A percentile compares a stretch with the other conserved stretches of the same genome.
phyloP scores from a whole-genome alignment of 73 alveolate genomes.

The Halteria grandinella region DNA sequence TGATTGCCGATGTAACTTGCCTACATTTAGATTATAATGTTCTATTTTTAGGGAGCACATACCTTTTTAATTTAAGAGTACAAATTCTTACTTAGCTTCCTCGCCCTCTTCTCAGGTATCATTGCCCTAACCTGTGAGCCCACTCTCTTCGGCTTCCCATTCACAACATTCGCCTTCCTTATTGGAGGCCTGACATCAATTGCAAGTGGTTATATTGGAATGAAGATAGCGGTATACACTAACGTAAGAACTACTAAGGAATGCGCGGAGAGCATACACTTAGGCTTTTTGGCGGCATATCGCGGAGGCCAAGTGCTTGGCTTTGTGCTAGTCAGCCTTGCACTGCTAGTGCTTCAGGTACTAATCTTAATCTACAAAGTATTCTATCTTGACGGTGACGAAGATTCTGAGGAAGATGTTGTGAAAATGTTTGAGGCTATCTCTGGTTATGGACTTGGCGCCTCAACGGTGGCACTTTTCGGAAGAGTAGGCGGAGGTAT shows the following conservation, averaged over 20 bases:
- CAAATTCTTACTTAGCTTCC: conserved; percentile 67
- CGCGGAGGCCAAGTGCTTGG: conserved; percentile 93
- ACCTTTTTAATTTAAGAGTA: conserved; percentile 83
- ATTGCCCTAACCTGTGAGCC: conserved; percentile 42
- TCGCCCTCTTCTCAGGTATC: conserved; percentile 56
- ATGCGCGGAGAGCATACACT: conserved; percentile 64
- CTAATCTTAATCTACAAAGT: conserved; percentile 73
- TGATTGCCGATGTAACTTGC: conserved; percentile 32
- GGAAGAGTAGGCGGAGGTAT: conserved; percentile 99
- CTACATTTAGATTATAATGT: not conserved
- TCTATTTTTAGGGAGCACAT: conserved; percentile 74
- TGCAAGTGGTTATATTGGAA: conserved; percentile 88
- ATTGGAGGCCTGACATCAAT: conserved; percentile 85
- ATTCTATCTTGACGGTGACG: conserved; percentile 33
- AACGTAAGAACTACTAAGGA: conserved; percentile 76
- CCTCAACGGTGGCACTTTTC: conserved; percentile 95
- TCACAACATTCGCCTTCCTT: conserved; percentile 79
- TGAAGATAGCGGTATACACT: conserved; percentile 86
- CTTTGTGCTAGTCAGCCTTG: conserved; percentile 85
- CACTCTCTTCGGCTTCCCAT: conserved; percentile 13
- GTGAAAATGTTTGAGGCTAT: conserved; percentile 82
- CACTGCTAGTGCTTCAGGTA: conserved; percentile 70
- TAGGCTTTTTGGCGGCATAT: conserved; percentile 81
- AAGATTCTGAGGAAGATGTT: conserved; percentile 39
- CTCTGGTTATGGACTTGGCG: conserved; percentile 99